Base-by-base conservation (phyloP, 2,329 filamentous ascomycete species). In the Cercospora brassicicola region DNA sequence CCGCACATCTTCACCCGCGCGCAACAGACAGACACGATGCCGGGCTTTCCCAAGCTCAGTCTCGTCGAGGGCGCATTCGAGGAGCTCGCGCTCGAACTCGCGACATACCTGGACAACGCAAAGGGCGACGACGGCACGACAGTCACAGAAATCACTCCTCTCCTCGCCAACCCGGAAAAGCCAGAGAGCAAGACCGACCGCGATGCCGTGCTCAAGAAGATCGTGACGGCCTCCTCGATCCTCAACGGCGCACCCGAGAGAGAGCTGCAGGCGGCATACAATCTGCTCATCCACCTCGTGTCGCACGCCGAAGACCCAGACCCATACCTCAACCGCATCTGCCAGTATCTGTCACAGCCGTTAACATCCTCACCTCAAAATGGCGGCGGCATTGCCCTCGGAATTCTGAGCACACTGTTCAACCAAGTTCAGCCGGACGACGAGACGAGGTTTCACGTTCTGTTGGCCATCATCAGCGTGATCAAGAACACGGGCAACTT, bases 191-290 rank as follows among this genome's bases (percentile, higher is more conserved):
- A 85, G 74, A 83, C 85, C 81, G 88, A 94, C 82, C 88, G 89
- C 77, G 92, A 93, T 83, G 93, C 96, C 73, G 89, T 92, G 56
- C 87, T 99, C 67, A 91, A 94, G 85, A 94, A 93, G 86, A 86
- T 99, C 73, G 92, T 98, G 69, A 88, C 90, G 73, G 91, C 91
- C 67, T 93, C 92, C 63, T 82, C 87, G 63, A 87, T 87, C 61
- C 85, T 99, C 79, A 96, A 94, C 82, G 87, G 87, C 71, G 92
- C 93, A 65, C 92, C 94, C 67, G 95, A 99, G 86, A 96, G 95
- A 87, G 94, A 98, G 82, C 95, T 97, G 80, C 94, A 93, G 69
- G 91, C 94, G 68, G 93, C 94, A 69, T 97, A 97, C 84, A 98
- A 99, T 84, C 90, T 98, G 75, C 90, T 99, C 80, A 90, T 98